These are phyloP conservation scores for Hirsutella rhossiliensis DNA, from an alignment of 2,329 filamentous ascomycete genomes.

Conservation along the genomic window DNA sequence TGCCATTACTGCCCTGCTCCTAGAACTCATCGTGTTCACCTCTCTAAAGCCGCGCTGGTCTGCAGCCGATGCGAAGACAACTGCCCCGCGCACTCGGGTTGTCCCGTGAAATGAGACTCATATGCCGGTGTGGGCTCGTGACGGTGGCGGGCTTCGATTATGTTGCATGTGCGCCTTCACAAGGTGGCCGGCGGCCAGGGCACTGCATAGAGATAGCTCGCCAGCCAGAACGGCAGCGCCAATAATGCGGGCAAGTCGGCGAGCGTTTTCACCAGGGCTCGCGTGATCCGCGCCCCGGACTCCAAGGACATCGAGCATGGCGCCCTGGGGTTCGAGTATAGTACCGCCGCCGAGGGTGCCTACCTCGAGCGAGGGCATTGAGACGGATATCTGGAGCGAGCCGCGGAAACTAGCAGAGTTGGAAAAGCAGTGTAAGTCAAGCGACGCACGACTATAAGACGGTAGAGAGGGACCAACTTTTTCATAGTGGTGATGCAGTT, in stretches of 20 bases:
- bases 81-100: too few species aligned
- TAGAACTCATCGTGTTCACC: too few species aligned
- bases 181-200: slow-evolving; percentile 84
- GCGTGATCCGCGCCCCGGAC: slow-evolving; percentile 86
- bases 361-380: slow-evolving; percentile 96
- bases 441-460: too few species aligned
- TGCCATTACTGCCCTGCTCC: too few species aligned
- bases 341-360: slow-evolving; percentile 95
- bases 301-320: slow-evolving; percentile 93
- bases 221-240: slow-evolving; percentile 85
- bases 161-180: slow-evolving; percentile 93
- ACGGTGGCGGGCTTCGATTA: slow-evolving; percentile 68
- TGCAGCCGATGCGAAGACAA: too few species aligned
- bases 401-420: slow-evolving; percentile 78
- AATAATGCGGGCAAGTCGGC: slow-evolving; percentile 79
- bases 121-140: too few species aligned
- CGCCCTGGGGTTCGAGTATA: slow-evolving; percentile 86
- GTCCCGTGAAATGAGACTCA: too few species aligned
- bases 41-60: too few species aligned
- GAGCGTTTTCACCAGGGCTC: slow-evolving; percentile 80
- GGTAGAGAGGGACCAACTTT: slow-evolving; percentile 71
- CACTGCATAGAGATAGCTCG: slow-evolving; percentile 83
- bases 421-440: too few species aligned
- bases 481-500: slow-evolving; percentile 99
- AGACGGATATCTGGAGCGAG: slow-evolving; percentile 90